Percentiles rank a stretch among this genome's conserved stretches.
These are phyloP conservation scores for Yamadazyma scolyti DNA, from an alignment of 805 yeast species.

Conservation along the genomic window DNA sequence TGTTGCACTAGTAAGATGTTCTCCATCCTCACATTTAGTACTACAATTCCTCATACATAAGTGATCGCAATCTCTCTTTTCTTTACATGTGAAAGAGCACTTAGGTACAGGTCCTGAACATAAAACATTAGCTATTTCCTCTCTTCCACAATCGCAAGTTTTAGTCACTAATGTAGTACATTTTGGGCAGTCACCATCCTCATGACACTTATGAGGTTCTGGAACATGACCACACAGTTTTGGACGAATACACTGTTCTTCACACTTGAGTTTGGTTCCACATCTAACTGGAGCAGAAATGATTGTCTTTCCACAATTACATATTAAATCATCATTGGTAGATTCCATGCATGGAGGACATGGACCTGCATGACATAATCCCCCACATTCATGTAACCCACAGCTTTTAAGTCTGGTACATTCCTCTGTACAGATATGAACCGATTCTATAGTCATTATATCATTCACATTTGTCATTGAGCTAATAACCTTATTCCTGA, in stretches of 20 bases:
- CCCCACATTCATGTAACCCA: constrained; percentile 58
- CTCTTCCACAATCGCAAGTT: constrained; percentile 58
- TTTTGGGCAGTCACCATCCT: constrained; percentile 62
- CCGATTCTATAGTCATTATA: constrained; percentile 60
- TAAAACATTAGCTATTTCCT: constrained; percentile 55
- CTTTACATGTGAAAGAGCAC: constrained; percentile 46
- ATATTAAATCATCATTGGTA: constrained; percentile 70
- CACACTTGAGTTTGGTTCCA: constrained; percentile 65
- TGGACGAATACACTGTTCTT: constrained; percentile 57
- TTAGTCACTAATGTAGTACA: constrained; percentile 62
- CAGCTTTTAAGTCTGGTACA: constrained; percentile 66
- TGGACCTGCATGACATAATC: constrained; percentile 74
- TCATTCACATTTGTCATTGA: constrained; percentile 33
- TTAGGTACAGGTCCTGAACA: constrained; percentile 69
- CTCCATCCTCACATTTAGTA: constrained; percentile 52
- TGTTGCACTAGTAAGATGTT: constrained; percentile 42
- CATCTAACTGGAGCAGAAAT: constrained; percentile 82
- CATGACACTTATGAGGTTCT: constrained; percentile 75
- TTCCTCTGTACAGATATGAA: constrained; percentile 65
- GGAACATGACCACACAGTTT: constrained; percentile 67
- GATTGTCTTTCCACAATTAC: constrained; percentile 78
- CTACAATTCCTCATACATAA: constrained; percentile 57
- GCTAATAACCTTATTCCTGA: constrained; percentile 42
- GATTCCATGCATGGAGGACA: constrained; percentile 81
- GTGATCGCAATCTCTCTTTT: constrained; percentile 37